Base-by-base conservation (phyloP, 306 rosid genomes). In the Trifolium pratense region DNA sequence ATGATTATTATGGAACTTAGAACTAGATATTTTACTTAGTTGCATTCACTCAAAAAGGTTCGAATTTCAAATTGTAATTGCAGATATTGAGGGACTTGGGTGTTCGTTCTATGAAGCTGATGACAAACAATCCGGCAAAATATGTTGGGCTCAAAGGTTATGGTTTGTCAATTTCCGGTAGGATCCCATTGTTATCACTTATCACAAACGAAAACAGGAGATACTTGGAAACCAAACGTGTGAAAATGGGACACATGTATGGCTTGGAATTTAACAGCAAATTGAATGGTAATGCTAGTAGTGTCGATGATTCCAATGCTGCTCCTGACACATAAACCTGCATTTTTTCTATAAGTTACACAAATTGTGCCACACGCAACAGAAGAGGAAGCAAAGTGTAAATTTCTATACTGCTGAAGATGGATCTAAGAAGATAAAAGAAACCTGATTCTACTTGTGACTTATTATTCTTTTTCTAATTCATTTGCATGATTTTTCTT, bases 51-150 rank as follows among this genome's bases (percentile, higher is more conserved):
- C 65, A 14, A 21, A 37, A 74, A 37, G 5, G 37, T 55, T 72
- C 13, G 10, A 66, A 37, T 14, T 18, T 76, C 70, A 76, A 40
- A 62, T 57, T 68, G 40, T 75, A 12, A 13, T 70, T 83, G 81
- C 90, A 92, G 97, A 89, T 90, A 11, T 74, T 92, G 68, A 79
- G 94, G 73, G 92, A 92, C 85, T 84, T 90, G 68, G 96, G 96
- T 11, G 94, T 92, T 34, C 80, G 86, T 70, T 88, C 92, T 8
- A 90, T 92, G 97, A 92, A 90, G 82, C 83, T 92, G 66, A 86
- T 92, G 96, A 92, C 97, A 23, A 92, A 92, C 87, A 92, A 92
- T 76, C 97, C 97, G 0, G 80, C 90, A 31, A 92, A 92, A 84
- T 92, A 86, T 66, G 68, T 81, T 13, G 97, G 97, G 67, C 83